Evolutionary conservation across 2,329 filamentous ascomycete species (phyloP).

Genomic region (Cladosporium sp.): DNA sequence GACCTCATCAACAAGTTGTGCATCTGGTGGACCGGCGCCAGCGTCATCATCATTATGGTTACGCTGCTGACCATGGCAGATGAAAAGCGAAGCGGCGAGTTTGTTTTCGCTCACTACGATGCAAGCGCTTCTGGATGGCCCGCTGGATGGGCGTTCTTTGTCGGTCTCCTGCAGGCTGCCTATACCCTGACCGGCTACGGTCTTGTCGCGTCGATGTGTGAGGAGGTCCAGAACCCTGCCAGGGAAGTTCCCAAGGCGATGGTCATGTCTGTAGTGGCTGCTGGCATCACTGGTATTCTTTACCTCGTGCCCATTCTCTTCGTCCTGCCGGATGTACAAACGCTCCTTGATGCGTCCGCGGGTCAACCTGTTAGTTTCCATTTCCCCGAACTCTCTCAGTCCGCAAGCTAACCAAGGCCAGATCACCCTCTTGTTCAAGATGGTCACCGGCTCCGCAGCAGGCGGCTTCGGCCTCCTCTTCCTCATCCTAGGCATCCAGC

Average conservation of each 20-base stretch:
- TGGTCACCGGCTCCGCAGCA: slow-evolving; percentile 60
- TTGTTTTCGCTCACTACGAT: slow-evolving; percentile 65
- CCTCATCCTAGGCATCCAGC: slow-evolving; percentile 66
- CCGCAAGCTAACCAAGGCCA: too few relatives aligned
- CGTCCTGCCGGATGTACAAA: slow-evolving; percentile 61
- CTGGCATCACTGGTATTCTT: slow-evolving; percentile 57
- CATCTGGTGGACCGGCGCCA: slow-evolving; percentile 64
- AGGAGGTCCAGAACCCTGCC: slow-evolving; percentile 64
- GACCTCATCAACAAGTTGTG: slow-evolving; percentile 67
- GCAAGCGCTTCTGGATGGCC: slow-evolving; percentile 60
- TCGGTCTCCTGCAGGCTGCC: slow-evolving; percentile 60
- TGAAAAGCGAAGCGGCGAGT: slow-evolving; percentile 51
- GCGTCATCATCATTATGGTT: slow-evolving; percentile 63
- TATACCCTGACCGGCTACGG: slow-evolving; percentile 61
- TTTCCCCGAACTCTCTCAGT: too few relatives aligned
- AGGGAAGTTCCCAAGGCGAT: slow-evolving; percentile 66
- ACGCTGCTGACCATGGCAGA: slow-evolving; percentile 57
- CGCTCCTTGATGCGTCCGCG: slow-evolving; percentile 59
- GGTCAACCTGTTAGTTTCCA: slow-evolving; percentile 58
- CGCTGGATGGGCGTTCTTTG: slow-evolving; percentile 65
- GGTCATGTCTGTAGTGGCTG: slow-evolving; percentile 61
- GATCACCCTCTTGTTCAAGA: slow-evolving; percentile 63
- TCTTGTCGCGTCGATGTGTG: slow-evolving; percentile 66
- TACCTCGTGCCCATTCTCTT: slow-evolving; percentile 72
- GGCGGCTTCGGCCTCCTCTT: slow-evolving; percentile 69